Percentiles rank a stretch among this genome's conserved stretches.
phyloP scores from a whole-genome alignment of 495 filamentous ascomycete genomes.

The Aspergillus ellipticus region DNA sequence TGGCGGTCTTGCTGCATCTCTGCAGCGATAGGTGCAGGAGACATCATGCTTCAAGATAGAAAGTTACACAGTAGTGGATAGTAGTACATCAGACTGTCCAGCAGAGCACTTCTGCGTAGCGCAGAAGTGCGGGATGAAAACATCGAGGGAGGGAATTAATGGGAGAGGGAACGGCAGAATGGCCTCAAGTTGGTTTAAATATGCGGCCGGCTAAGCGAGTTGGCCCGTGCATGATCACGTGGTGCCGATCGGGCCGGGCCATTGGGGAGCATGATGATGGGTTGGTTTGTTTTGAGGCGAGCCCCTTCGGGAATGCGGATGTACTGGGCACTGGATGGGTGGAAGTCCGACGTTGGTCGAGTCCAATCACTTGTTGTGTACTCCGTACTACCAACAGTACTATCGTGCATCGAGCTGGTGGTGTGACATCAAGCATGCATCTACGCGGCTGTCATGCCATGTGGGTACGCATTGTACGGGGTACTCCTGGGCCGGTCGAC shows the following conservation, averaged over 20 bases:
- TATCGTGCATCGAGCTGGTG: no score
- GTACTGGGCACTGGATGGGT: no score
- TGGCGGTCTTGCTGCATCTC: constrained; percentile 36
- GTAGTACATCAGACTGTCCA: constrained; percentile 17
- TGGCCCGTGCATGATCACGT: constrained; percentile 38
- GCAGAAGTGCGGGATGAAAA: constrained; percentile 24
- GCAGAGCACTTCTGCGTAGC: constrained; percentile 22
- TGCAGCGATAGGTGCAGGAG: constrained; percentile 32
- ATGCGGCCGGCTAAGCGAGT: constrained; percentile 33
- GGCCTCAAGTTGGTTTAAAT: constrained; percentile 14
- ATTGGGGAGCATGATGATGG: neutral
- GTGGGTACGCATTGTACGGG: neutral
- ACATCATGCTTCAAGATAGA: constrained; percentile 27
- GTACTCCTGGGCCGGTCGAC: no score
- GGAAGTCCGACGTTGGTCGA: no score
- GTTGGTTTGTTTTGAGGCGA: no score
- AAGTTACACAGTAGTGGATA: constrained; percentile 24
- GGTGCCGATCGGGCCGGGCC: constrained; percentile 6
- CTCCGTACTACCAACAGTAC: no score
- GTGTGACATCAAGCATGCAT: neutral
- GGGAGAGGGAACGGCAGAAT: constrained; percentile 14
- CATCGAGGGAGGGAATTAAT: constrained; percentile 15
- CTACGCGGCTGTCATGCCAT: neutral
- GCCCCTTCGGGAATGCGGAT: no score
- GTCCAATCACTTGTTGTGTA: no score